Percentiles rank a stretch among this genome's conserved stretches.
These are phyloP conservation scores for Trichoderma reesei DNA, from an alignment of 495 filamentous ascomycete genomes.

Conservation along the genomic window DNA sequence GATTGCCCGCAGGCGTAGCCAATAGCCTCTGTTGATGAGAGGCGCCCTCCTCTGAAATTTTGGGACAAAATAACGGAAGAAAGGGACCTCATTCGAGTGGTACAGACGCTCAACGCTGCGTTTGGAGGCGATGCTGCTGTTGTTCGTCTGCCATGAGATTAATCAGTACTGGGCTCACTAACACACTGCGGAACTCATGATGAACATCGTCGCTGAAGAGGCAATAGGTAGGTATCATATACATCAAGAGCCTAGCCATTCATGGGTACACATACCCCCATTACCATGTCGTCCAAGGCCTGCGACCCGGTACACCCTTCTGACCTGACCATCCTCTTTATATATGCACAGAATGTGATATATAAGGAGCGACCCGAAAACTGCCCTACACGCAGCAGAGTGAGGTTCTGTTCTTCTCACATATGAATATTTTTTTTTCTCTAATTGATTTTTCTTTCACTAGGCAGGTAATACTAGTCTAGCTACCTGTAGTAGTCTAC, in stretches of 20 bases:
- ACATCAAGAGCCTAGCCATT: neutral
- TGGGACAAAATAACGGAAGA: conserved; percentile 77
- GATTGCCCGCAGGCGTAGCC: conserved; percentile 74
- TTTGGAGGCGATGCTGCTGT: conserved; percentile 82
- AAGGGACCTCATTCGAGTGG: conserved; percentile 60
- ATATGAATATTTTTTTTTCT: too few relatives aligned
- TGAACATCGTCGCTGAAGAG: neutral
- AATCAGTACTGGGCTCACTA: neutral
- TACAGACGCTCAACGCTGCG: conserved; percentile 81
- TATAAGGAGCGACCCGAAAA: neutral
- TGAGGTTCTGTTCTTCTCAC: neutral
- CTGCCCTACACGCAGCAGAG: neutral
- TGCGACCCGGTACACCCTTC: neutral
- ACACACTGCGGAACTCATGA: neutral
- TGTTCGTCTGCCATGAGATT: conserved; percentile 60
- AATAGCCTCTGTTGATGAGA: conserved; percentile 80
- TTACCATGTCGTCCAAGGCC: conserved; percentile 11
- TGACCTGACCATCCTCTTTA: neutral
- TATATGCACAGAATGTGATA: neutral
- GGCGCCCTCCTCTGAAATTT: conserved; percentile 73
- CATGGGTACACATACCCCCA: conserved; percentile 7
- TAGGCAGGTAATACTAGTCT: too few relatives aligned
- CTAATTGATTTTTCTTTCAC: too few relatives aligned
- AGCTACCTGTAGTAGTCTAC: too few relatives aligned
- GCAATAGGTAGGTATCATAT: neutral